phyloP scores from a whole-genome alignment of 768 basidiomycete genomes.

The Tulasnella sp. region DNA sequence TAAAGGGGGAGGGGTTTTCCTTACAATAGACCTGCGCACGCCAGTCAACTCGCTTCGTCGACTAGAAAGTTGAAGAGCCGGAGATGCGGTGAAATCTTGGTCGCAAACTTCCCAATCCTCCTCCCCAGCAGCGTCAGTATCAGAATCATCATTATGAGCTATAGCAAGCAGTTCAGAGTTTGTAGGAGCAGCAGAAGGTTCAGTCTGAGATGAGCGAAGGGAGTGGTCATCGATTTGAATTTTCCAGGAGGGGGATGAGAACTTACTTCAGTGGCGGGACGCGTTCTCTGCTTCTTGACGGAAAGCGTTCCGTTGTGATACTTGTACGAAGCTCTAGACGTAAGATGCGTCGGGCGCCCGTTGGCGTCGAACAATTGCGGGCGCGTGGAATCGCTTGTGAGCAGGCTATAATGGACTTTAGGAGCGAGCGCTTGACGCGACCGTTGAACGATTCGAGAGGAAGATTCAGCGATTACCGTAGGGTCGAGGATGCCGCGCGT shows the following conservation, averaged over 20 bases:
- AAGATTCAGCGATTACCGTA: neutral
- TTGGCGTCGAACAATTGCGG: slow-evolving; percentile 10
- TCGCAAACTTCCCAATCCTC: slow-evolving; percentile 12
- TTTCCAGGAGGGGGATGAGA: too few relatives aligned
- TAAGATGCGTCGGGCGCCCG: neutral
- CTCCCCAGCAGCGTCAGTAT: slow-evolving; percentile 17
- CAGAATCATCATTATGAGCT: slow-evolving; percentile 12
- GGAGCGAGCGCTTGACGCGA: slow-evolving; percentile 8
- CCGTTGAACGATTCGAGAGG: neutral
- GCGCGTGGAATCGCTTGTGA: neutral
- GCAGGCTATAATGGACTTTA: neutral
- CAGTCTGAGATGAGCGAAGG: neutral
- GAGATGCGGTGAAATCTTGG: neutral
- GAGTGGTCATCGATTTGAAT: neutral
- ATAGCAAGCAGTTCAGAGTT: slow-evolving; percentile 17
- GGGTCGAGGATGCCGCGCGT: neutral
- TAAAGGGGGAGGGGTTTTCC: too few relatives aligned
- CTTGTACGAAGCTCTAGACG: slow-evolving; percentile 7
- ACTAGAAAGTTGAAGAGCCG: neutral
- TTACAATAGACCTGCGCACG: neutral
- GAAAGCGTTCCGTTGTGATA: slow-evolving; percentile 1
- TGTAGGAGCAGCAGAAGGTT: neutral
- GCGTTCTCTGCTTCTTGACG: neutral
- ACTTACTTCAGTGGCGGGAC: neutral
- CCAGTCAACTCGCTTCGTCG: neutral